Evolutionary conservation across 2,329 filamentous ascomycete genomes (phyloP).

Genomic region (Paracamarosporium sp.): DNA sequence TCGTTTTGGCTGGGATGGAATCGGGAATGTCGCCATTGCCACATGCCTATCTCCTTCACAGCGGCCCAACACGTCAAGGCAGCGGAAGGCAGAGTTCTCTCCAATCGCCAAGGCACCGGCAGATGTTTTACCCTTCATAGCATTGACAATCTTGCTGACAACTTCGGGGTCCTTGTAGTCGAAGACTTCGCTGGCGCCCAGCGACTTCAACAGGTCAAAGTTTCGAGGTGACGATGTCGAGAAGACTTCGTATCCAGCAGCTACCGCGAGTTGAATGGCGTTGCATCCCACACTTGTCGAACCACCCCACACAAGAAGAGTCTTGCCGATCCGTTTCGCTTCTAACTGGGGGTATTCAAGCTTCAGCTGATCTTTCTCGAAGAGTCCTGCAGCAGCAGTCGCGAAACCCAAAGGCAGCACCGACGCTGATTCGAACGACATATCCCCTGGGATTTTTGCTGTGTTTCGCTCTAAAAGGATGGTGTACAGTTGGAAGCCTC

Average conservation of each 20-base stretch:
- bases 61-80: slow-evolving; percentile 2
- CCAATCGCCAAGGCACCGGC: slow-evolving; percentile 42
- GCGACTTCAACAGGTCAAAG: slow-evolving; percentile 51
- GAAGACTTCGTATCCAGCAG: slow-evolving; percentile 53
- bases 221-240: slow-evolving; percentile 55
- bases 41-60: slow-evolving; percentile 11
- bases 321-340: slow-evolving; percentile 50
- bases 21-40: slow-evolving; percentile 2
- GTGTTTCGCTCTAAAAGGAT: slow-evolving; percentile 55
- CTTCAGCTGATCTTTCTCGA: slow-evolving; percentile 16
- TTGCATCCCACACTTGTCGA: slow-evolving; percentile 56
- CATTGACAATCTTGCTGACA: slow-evolving; percentile 41
- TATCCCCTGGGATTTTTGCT: slow-evolving; percentile 54
- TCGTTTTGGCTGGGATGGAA: slow-evolving; percentile 1
- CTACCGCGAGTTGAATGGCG: slow-evolving; percentile 56
- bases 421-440: slow-evolving; percentile 56
- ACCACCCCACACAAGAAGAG: slow-evolving; percentile 57
- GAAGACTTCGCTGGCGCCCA: slow-evolving; percentile 56
- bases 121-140: slow-evolving; percentile 42
- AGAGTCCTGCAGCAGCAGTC: slow-evolving; percentile 21
- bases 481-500: slow-evolving; percentile 60
- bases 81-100: background rate
- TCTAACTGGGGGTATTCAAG: slow-evolving; percentile 26
- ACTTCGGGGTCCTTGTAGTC: slow-evolving; percentile 55
- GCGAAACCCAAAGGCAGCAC: slow-evolving; percentile 44